These are phyloP conservation scores for Ustilago bromivora DNA, from an alignment of 1,284 basidiomycete species.

Conservation along the genomic window DNA sequence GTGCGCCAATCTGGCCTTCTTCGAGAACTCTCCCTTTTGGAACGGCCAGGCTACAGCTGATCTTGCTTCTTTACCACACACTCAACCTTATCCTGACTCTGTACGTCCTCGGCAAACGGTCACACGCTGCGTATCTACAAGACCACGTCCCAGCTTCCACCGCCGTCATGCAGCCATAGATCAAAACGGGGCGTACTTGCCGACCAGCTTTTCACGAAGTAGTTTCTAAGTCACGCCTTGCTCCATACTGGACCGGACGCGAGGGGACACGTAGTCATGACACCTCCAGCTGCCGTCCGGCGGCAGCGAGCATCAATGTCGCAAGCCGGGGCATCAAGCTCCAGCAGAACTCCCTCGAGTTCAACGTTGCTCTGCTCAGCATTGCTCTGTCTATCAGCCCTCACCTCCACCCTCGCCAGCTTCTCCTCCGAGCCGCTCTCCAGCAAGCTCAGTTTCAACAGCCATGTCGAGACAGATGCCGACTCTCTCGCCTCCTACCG, in stretches of 20 bases:
- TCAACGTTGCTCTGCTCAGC: slow-evolving; percentile 8
- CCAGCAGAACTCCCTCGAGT: not conserved
- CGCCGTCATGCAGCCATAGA: not conserved
- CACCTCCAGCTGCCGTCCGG: not conserved
- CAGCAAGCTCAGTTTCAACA: slow-evolving; percentile 41
- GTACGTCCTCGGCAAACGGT: no score
- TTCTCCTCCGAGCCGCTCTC: slow-evolving; percentile 33
- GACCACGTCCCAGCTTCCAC: not conserved
- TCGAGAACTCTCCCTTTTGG: no score
- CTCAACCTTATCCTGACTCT: no score
- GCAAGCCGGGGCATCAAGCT: not conserved
- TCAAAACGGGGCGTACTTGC: not conserved
- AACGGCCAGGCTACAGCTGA: no score
- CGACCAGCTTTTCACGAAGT: not conserved
- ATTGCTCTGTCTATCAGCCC: slow-evolving; percentile 13
- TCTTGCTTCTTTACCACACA: no score
- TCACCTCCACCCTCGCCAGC: slow-evolving; percentile 21
- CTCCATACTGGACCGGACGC: not conserved
- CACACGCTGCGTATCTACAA: not conserved
- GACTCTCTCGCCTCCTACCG: slow-evolving; percentile 39
- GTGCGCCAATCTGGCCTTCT: not conserved
- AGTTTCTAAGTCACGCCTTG: not conserved
- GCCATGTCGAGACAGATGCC: slow-evolving; percentile 35
- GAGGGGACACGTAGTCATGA: not conserved
- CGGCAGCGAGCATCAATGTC: not conserved